These are phyloP conservation scores for Myriosclerotinia duriaeana DNA, from an alignment of 2,329 filamentous ascomycete species.

Conservation along the genomic window DNA sequence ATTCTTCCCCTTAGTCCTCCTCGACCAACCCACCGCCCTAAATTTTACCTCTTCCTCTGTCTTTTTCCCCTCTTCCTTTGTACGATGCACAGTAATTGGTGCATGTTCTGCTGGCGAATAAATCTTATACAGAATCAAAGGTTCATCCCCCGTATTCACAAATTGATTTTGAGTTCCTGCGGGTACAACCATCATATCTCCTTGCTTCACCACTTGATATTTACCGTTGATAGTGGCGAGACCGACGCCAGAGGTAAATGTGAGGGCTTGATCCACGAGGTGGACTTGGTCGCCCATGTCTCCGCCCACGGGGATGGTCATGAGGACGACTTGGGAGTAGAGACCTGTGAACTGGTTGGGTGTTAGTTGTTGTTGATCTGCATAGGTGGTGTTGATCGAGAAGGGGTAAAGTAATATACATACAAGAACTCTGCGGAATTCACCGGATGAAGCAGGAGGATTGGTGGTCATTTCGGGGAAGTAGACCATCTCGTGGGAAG, in stretches of 20 bases:
- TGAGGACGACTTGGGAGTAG: constrained; percentile 62
- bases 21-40: constrained; percentile 59
- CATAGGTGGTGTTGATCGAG: background rate
- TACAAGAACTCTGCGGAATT: constrained; percentile 58
- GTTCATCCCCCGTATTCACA: constrained; percentile 58
- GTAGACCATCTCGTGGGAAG: constrained; percentile 58
- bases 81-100: constrained; percentile 58
- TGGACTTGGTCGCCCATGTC: constrained; percentile 69
- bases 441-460: constrained; percentile 53
- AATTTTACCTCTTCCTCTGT: constrained; percentile 62
- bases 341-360: constrained; percentile 53
- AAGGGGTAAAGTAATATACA: background rate
- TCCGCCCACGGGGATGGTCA: constrained; percentile 62
- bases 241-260: constrained; percentile 60
- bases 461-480: constrained; percentile 56
- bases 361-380: background rate
- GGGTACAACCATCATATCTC: constrained; percentile 55
- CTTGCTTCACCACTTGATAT: constrained; percentile 48
- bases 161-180: constrained; percentile 67
- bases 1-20: constrained; percentile 57
- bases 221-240: constrained; percentile 59
- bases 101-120: constrained; percentile 64
- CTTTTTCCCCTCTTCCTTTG: constrained; percentile 61
- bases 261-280: constrained; percentile 63
- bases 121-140: constrained; percentile 61